Evolutionary conservation across 495 filamentous ascomycete species (phyloP), one percentile per base, ranked within the genome.

Genomic region (Corynascus novoguineensis): DNA sequence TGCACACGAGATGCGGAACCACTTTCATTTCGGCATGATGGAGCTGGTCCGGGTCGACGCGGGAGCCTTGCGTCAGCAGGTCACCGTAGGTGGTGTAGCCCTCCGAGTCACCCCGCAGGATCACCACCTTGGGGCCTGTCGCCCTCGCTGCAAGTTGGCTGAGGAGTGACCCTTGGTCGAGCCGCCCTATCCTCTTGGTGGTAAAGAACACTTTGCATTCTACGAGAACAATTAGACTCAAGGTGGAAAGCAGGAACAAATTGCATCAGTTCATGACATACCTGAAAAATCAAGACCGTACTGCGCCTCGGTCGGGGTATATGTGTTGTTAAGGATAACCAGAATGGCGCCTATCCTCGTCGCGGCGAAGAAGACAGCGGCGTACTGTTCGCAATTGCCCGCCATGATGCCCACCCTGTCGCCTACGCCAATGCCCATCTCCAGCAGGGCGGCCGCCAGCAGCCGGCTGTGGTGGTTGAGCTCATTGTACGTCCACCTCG

Each of bases 291-390:
- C 76, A n/a, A 88, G 67, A 27, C 82, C 85, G 64, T 83, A 80
- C 55, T 78, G 73, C 4, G 82, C 75, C 65, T 88, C 85, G 14
- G 75, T 77, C 0, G 81, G 75, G 24, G 84, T 88, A 62, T 88
- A 87, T 0, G 83, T 88, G 70, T 86, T 86, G 70, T 88, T 87
- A 60, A 87, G 70, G 28, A 86, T 85, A 5, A 88, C 84, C 42
- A 86, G 66, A 21, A 85, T 81, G 28, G 81, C 83, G 15, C 84
- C 84, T n/a, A 88, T 80, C 15, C 80, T 73, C 3, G 81, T 78
- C 28, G 82, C 82, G 1, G 83, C 84, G 56, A 88, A 88, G 71
- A 88, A 85, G 17, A 87, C 73, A 0, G 82, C 76, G 31, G 83
- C 82, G 61, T 86, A 88, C 67, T 84, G 81, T 61, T 85, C 83